Percentiles rank a stretch among this genome's conserved stretches.
phyloP scores from a whole-genome alignment of 352 stramenopile species.

The Pelagophyceae sp. region DNA sequence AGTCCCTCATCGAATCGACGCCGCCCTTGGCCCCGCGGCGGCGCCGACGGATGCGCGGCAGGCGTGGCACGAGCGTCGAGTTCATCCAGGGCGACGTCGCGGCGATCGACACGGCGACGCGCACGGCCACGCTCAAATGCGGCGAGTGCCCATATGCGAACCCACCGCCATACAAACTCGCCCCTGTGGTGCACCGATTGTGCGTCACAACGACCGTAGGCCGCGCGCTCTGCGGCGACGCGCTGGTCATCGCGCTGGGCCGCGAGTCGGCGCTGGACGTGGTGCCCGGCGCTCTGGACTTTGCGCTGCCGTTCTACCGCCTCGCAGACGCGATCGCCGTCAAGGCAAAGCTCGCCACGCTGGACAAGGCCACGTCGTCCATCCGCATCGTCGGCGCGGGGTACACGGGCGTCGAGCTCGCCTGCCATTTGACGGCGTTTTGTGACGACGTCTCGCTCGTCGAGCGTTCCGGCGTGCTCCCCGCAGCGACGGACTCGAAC shows the following conservation, averaged over 20 bases:
- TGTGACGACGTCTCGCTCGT: constrained; percentile 32
- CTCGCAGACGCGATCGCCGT: constrained; percentile 26
- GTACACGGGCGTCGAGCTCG: constrained; percentile 40
- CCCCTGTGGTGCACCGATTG: too few relatives aligned
- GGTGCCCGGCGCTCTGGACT: constrained; percentile 25
- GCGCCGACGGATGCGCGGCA: too few relatives aligned
- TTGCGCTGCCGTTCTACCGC: constrained; percentile 38
- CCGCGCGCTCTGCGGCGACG: constrained; percentile 33
- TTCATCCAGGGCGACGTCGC: constrained; percentile 31
- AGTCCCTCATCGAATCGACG: too few relatives aligned
- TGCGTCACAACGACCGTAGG: too few relatives aligned
- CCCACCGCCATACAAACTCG: too few relatives aligned
- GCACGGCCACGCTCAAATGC: constrained; percentile 25
- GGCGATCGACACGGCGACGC: constrained; percentile 31
- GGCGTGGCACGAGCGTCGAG: neutral
- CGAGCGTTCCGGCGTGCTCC: constrained; percentile 32
- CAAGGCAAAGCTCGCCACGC: neutral
- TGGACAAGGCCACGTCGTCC: constrained; percentile 6
- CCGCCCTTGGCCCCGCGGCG: too few relatives aligned
- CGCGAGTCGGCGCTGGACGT: constrained; percentile 32
- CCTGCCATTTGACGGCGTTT: constrained; percentile 25
- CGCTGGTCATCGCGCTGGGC: constrained; percentile 37
- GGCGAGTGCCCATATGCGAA: too few relatives aligned
- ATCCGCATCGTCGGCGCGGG: constrained; percentile 37
- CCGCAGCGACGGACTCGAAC: constrained; percentile 34